These are phyloP conservation scores for Asterionellopsis glacialis DNA, from an alignment of 108 stramenopile genomes.

Conservation along the genomic window DNA sequence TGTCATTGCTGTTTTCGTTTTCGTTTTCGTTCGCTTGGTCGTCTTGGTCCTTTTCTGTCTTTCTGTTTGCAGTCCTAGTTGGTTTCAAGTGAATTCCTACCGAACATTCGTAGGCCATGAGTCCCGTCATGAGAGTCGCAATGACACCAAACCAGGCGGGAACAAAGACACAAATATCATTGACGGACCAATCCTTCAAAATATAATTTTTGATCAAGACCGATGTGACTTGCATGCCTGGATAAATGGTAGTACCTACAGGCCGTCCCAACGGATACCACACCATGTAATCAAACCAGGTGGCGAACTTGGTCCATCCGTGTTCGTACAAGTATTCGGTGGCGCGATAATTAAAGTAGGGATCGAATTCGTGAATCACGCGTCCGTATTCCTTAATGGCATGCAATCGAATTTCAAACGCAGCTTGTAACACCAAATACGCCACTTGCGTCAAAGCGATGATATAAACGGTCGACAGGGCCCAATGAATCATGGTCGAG, in stretches of 20 bases:
- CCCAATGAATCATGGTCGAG: no score
- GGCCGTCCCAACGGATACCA: constrained; percentile 98
- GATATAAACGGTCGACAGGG: no score
- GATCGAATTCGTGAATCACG: constrained; percentile 87
- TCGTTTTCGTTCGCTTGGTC: no score
- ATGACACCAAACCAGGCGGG: constrained; percentile 89
- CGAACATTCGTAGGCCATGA: constrained; percentile 65
- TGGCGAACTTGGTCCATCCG: constrained; percentile 60
- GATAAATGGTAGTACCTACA: constrained; percentile 99
- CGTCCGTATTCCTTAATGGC: constrained; percentile 83
- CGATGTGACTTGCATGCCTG: constrained; percentile 95
- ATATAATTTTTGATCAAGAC: constrained; percentile 75
- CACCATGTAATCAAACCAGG: constrained; percentile 87
- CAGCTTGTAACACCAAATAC: constrained; percentile 16
- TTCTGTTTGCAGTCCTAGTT: not conserved
- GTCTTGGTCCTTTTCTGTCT: no score
- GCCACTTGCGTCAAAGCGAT: no score
- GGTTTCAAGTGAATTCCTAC: no score
- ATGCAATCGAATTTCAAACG: constrained; percentile 75
- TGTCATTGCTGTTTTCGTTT: no score
- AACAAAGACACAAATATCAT: constrained; percentile 90
- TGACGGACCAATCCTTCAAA: constrained; percentile 71
- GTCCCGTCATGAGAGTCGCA: constrained; percentile 66
- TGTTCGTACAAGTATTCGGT: constrained; percentile 65
- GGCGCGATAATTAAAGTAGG: constrained; percentile 91